phyloP scores from a whole-genome alignment of 2,329 filamentous ascomycete species.

The Colletotrichum shisoi region DNA sequence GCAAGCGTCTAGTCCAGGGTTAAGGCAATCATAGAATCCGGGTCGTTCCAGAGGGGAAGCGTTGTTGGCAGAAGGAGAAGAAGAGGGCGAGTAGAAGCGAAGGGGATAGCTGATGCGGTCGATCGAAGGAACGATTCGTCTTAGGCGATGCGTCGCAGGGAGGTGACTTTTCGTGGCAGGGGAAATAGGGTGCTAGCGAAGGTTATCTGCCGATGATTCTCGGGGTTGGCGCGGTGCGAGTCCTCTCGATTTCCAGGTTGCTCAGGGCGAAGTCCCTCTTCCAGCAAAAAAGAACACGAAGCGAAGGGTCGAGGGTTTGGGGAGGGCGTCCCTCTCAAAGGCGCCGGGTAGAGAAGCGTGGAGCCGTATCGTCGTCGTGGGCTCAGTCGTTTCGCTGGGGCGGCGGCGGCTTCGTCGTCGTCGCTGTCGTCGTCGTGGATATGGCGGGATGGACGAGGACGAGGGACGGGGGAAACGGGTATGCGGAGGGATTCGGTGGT shows the following conservation, averaged over 20 bases:
- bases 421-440: neutral
- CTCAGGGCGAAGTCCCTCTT: too few relatives aligned
- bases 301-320: constrained; percentile 24
- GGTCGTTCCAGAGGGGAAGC: constrained; percentile 33
- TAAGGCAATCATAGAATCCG: constrained; percentile 26
- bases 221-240: constrained; percentile 11
- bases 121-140: constrained; percentile 1
- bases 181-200: constrained; percentile 27
- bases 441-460: neutral
- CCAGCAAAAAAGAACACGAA: constrained; percentile 2
- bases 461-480: constrained; percentile 2
- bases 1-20: constrained; percentile 27
- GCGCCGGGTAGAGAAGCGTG: constrained; percentile 18
- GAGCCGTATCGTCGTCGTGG: constrained; percentile 26
- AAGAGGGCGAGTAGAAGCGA: constrained; percentile 3
- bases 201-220: constrained; percentile 35
- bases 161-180: constrained; percentile 33
- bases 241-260: constrained; percentile 1
- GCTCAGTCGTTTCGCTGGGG: constrained; percentile 14
- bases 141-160: constrained; percentile 2
- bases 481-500: constrained; percentile 11
- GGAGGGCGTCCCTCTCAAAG: constrained; percentile 30
- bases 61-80: constrained; percentile 5
- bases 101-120: constrained; percentile 16
- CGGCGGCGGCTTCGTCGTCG: neutral